Conservation (phyloP, 768 basidiomycete genomes). For the Russula foetens region DNA sequence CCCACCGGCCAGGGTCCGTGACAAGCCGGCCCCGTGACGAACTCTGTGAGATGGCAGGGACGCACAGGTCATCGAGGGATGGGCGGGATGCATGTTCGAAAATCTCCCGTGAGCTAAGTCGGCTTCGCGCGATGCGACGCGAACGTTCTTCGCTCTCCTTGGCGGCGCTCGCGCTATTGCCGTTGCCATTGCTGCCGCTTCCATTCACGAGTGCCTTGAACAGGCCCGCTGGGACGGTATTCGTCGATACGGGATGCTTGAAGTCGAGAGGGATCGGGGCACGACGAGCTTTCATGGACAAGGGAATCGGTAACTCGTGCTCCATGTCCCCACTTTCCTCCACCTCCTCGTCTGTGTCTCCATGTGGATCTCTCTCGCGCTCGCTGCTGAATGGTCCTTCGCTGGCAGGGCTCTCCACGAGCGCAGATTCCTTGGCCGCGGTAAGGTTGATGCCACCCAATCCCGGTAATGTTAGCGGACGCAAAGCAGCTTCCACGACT, state of each 20-base stretch:
- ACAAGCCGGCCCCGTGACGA: constrained; percentile 46
- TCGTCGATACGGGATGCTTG: constrained; percentile 51
- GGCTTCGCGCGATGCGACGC: constrained; percentile 63
- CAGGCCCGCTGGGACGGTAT: constrained; percentile 77
- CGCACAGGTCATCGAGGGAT: constrained; percentile 69
- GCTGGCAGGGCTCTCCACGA: neutral
- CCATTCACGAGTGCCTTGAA: constrained; percentile 68
- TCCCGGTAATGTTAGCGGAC: constrained; percentile 64
- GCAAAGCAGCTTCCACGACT: constrained; percentile 37
- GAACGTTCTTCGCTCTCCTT: constrained; percentile 51
- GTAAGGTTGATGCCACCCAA: constrained; percentile 33
- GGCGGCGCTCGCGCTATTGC: neutral
- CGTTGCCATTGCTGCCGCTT: constrained; percentile 19
- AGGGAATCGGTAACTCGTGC: constrained; percentile 29
- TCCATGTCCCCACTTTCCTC: constrained; percentile 14
- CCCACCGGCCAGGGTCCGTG: constrained; percentile 46
- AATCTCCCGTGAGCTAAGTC: constrained; percentile 65
- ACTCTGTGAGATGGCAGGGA: constrained; percentile 60
- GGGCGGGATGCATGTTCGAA: constrained; percentile 60
- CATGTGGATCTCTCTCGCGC: constrained; percentile 19
- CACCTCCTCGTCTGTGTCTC: neutral
- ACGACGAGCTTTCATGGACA: constrained; percentile 41
- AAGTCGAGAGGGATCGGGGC: constrained; percentile 79
- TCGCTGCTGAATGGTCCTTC: constrained; percentile 19
- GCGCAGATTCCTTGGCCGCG: constrained; percentile 8